These are phyloP conservation scores for Trametes maxima DNA, from an alignment of 768 basidiomycete genomes.

Conservation along the genomic window DNA sequence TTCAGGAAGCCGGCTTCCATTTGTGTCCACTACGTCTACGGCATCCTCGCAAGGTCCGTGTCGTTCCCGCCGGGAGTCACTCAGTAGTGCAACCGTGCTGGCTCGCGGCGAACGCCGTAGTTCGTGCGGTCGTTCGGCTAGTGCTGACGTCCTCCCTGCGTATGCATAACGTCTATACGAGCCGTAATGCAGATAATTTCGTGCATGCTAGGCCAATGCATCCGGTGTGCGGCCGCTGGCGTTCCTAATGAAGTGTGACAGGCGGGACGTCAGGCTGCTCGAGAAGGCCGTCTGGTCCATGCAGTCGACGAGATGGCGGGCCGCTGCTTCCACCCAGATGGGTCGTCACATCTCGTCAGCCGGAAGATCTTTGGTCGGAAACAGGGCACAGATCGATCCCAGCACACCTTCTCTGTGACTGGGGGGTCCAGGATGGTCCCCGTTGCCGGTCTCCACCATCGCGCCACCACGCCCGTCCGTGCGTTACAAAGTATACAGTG, in stretches of 20 bases:
- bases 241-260: neutral
- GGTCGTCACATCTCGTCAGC: conserved; percentile 5
- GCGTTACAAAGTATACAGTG: neutral
- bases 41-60: too few species aligned
- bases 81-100: neutral
- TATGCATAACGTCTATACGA: neutral
- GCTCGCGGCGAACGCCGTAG: conserved; percentile 1
- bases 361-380: conserved; percentile 2
- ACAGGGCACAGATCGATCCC: conserved; percentile 2
- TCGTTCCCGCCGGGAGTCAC: neutral
- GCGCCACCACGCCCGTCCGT: neutral
- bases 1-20: neutral
- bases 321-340: neutral
- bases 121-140: neutral
- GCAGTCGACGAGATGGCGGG: neutral
- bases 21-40: neutral
- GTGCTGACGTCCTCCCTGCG: neutral
- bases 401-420: too few species aligned
- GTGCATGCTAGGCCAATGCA: too few species aligned
- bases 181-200: too few species aligned
- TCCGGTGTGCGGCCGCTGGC: neutral
- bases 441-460: too few species aligned
- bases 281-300: too few species aligned
- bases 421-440: too few species aligned
- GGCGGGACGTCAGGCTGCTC: neutral